Evolutionary conservation across 768 basidiomycete genomes (phyloP).

Genomic region (Phanerochaete sordida): DNA sequence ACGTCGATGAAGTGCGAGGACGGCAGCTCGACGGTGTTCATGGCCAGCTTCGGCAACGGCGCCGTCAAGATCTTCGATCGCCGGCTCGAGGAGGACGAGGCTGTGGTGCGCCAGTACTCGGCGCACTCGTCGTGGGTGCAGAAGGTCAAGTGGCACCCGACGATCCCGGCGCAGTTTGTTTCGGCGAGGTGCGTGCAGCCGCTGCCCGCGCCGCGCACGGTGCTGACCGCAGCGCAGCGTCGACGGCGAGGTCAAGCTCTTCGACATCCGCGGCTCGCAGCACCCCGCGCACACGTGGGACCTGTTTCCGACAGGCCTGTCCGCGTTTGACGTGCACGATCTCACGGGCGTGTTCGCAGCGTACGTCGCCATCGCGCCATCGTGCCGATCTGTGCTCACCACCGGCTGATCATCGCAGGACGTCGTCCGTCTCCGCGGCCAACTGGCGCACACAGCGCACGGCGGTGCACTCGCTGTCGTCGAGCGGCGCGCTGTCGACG

Average conservation of each 20-base stretch:
- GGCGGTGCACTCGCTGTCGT: slow-evolving; percentile 54
- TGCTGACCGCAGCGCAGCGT: slow-evolving; percentile 42
- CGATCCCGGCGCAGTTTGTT: slow-evolving; percentile 62
- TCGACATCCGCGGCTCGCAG: slow-evolving; percentile 77
- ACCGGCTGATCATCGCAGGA: slow-evolving; percentile 28
- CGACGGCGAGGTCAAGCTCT: slow-evolving; percentile 87
- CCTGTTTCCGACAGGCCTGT: slow-evolving; percentile 66
- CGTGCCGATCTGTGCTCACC: background rate
- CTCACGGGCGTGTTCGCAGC: slow-evolving; percentile 80
- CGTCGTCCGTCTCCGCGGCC: slow-evolving; percentile 55
- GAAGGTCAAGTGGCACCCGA: slow-evolving; percentile 83
- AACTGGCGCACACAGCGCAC: slow-evolving; percentile 68
- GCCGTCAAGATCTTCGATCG: slow-evolving; percentile 88
- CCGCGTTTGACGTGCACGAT: slow-evolving; percentile 84
- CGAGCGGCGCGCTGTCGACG: slow-evolving; percentile 36
- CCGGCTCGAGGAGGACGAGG: slow-evolving; percentile 77
- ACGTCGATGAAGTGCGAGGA: slow-evolving; percentile 82
- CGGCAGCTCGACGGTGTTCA: slow-evolving; percentile 67
- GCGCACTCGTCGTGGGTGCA: slow-evolving; percentile 87
- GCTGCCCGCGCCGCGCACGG: background rate
- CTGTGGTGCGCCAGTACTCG: slow-evolving; percentile 73
- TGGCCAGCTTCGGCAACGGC: slow-evolving; percentile 93
- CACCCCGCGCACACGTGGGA: slow-evolving; percentile 60
- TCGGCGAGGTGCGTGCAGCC: slow-evolving; percentile 69
- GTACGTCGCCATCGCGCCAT: slow-evolving; percentile 43